Percentiles rank a stretch among this genome's conserved stretches.
phyloP scores from a whole-genome alignment of 2,329 filamentous ascomycete species.

The Fusarium nelsonii region DNA sequence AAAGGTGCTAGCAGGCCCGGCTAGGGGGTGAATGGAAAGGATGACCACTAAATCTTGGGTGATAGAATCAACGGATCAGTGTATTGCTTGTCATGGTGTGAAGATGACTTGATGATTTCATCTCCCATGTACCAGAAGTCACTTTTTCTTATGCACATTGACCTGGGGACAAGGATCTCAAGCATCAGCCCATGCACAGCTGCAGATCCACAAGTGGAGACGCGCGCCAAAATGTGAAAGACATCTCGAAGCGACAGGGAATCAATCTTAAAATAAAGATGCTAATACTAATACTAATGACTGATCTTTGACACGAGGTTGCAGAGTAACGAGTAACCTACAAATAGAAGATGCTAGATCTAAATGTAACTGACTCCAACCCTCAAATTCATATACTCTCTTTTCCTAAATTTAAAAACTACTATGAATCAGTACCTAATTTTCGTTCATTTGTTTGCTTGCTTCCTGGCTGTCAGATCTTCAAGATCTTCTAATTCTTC shows the following conservation, averaged over 20 bases:
- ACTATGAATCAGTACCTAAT: not conserved
- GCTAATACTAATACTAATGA: not conserved
- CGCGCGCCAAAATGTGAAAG: slow-evolving; percentile 39
- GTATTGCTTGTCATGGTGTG: not conserved
- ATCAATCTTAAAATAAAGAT: slow-evolving; percentile 16
- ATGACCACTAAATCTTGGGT: not conserved
- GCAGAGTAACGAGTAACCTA: not conserved
- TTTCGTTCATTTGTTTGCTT: not conserved
- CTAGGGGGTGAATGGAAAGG: not conserved
- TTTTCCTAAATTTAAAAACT: not conserved
- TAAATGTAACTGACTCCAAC: not conserved
- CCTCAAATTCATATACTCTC: no score
- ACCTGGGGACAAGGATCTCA: slow-evolving; percentile 23
- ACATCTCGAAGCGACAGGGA: slow-evolving; percentile 4
- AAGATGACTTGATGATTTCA: not conserved
- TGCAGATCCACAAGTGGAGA: slow-evolving; percentile 40
- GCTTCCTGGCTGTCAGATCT: slow-evolving; percentile 1
- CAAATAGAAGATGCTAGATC: not conserved
- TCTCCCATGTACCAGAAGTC: not conserved
- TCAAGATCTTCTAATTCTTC: slow-evolving; percentile 1
- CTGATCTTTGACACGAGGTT: not conserved
- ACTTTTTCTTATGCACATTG: not conserved
- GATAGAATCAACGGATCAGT: no score
- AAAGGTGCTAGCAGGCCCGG: slow-evolving; percentile 16
- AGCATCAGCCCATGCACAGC: slow-evolving; percentile 40